A percentile compares a stretch with the other conserved stretches of the same genome.
These are phyloP conservation scores for Amanita exitialis DNA, from an alignment of 768 basidiomycete species.

Conservation along the genomic window DNA sequence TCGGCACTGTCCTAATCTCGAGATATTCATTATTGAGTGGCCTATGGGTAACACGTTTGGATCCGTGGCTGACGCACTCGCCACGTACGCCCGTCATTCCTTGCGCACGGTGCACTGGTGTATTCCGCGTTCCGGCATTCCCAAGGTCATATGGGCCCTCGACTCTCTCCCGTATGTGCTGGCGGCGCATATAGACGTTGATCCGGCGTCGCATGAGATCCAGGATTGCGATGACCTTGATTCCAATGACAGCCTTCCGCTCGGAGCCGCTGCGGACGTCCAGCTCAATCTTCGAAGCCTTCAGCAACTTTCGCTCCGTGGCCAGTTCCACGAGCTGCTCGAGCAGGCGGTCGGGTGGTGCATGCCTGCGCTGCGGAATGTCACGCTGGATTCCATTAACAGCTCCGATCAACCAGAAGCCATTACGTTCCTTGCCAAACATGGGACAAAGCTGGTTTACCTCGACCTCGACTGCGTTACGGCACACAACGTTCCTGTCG, in stretches of 20 bases:
- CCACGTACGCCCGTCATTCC: conserved; percentile 34
- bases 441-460: conserved; percentile 48
- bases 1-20: conserved; percentile 59
- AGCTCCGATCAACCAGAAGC: conserved; percentile 49
- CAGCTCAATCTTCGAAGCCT: conserved; percentile 43
- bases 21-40: conserved; percentile 63
- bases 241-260: conserved; percentile 24
- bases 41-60: conserved; percentile 52
- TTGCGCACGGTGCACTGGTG: conserved; percentile 56
- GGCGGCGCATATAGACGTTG: conserved; percentile 48
- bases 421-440: conserved; percentile 44
- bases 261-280: conserved; percentile 55
- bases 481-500: conserved; percentile 41
- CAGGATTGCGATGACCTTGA: conserved; percentile 28
- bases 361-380: conserved; percentile 46
- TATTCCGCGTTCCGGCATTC: conserved; percentile 40
- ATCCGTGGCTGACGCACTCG: conserved; percentile 54
- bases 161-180: conserved; percentile 48
- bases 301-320: conserved; percentile 53
- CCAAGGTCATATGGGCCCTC: conserved; percentile 67
- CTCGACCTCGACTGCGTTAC: conserved; percentile 59
- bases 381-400: conserved; percentile 45
- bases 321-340: conserved; percentile 52
- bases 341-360: conserved; percentile 64
- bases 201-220: conserved; percentile 18